A percentile compares a stretch with the other conserved stretches of the same genome.
Evolutionary conservation across 495 filamentous ascomycete species (phyloP).

Genomic region (Penicillium bialowiezense): DNA sequence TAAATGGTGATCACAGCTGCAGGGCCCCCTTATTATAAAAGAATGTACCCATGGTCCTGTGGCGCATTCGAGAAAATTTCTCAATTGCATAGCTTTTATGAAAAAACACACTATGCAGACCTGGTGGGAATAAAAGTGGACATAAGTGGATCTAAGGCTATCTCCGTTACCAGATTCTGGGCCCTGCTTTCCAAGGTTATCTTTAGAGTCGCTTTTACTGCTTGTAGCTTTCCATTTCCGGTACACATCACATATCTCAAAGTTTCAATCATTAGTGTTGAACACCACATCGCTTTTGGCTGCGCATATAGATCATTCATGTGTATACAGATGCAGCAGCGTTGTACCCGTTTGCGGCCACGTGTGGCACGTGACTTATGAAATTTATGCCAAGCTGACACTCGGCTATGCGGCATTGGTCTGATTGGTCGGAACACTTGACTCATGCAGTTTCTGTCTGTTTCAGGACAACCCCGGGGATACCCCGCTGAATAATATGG

Average conservation of each 20-base stretch:
- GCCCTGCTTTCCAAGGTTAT: neutral
- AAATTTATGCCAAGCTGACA: neutral
- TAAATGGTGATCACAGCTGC: too few species aligned
- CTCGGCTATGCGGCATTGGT: slow-evolving; percentile 4
- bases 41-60: neutral
- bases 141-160: neutral
- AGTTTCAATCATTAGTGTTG: too few species aligned
- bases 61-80: neutral
- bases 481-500: too few species aligned
- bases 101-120: neutral
- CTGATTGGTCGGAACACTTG: neutral
- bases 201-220: too few species aligned
- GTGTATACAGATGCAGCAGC: too few species aligned
- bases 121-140: neutral
- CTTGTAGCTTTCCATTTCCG: too few species aligned
- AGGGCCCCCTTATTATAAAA: neutral
- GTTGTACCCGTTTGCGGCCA: neutral
- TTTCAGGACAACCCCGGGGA: neutral
- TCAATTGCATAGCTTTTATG: neutral
- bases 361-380: slow-evolving; percentile 7
- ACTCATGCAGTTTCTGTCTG: neutral
- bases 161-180: neutral
- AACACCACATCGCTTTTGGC: too few species aligned
- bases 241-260: too few species aligned
- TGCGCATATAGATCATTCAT: too few species aligned